phyloP scores from a whole-genome alignment of 225 moss, liverwort and hornwort species.

The Marchantia polymorpha region DNA sequence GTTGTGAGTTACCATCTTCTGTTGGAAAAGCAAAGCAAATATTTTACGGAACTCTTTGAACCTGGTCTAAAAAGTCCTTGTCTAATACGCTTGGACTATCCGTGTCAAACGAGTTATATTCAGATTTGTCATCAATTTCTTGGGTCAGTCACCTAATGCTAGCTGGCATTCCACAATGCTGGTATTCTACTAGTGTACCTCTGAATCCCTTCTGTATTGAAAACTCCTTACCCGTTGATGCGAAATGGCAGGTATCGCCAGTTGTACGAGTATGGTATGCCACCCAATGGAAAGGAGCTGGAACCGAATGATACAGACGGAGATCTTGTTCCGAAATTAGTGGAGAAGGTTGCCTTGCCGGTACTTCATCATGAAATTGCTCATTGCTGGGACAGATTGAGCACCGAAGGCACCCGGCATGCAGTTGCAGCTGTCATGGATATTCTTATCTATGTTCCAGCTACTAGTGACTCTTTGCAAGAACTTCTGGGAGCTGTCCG shows the following conservation, averaged over 20 bases:
- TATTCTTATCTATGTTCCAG: slow-evolving; percentile 78
- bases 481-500: slow-evolving; percentile 72
- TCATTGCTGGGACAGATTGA: slow-evolving; percentile 94
- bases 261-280: slow-evolving; percentile 74
- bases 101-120: no score
- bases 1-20: slow-evolving; percentile 1
- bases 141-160: no score
- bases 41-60: no score
- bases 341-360: slow-evolving; percentile 94
- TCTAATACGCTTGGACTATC: no score
- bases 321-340: slow-evolving; percentile 80
- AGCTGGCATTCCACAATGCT: no score
- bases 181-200: not conserved
- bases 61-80: no score
- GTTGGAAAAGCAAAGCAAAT: no score
- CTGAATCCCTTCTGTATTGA: not conserved
- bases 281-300: slow-evolving; percentile 46
- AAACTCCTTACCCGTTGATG: not conserved
- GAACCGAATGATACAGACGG: slow-evolving; percentile 67
- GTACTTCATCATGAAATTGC: slow-evolving; percentile 88
- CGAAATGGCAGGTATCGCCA: slow-evolving; percentile 52
- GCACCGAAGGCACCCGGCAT: slow-evolving; percentile 69
- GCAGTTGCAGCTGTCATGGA: slow-evolving; percentile 80
- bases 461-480: slow-evolving; percentile 77
- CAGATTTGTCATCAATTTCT: no score